Evolutionary conservation across 305 asterid genomes (phyloP), one percentile per base, ranked within the genome.

Genomic region (Withania somnifera): DNA sequence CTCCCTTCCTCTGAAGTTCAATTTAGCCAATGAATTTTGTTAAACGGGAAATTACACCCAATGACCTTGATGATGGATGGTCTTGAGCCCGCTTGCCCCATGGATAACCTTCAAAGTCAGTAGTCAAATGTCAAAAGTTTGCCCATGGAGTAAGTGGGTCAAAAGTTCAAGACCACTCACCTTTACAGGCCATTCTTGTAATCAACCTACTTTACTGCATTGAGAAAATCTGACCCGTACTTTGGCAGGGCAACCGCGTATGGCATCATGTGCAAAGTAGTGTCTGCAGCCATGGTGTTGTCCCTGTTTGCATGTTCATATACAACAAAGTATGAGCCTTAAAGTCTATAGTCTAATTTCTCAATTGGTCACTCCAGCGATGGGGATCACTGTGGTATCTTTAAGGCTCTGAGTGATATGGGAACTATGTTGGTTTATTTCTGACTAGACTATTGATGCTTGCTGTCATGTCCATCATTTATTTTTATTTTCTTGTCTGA

Each of bases 231-330:
- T 67, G 51, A 10, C 51, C 76, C 3, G 30, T 82, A 79, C 30
- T 80, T 71, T 24, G 60, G 79, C 58, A 47, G 79, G 58, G 79
- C 79, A 15, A 73, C 40, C 26, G 1, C 24, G 58, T 73, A 24
- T 45, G 58, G 58, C 58, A 45, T 45, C 58, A 73, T 73, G 6
- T 45, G 40, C 58, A 45, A 14, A 45, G 40, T 17, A 26, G 79
- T 47, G 60, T 73, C 60, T 8, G 60, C 87, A 83, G 87, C 89
- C 85, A 82, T 83, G 91, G 85, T 61, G 82, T 54, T 36, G 51
- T n/a, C 52, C 52, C 2, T 36, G 51, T 36, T 63, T 54, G 83
- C 81, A 28, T 54, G 60, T 67, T 78, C 47, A 19, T 56, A 13
- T 4, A 73, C 38, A 73, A 47, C 79, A 73, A 73, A 26, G 47